A percentile compares a stretch with the other conserved stretches of the same genome.
Evolutionary conservation across 306 rosid genomes (phyloP).

Genomic region (Vicia faba): DNA sequence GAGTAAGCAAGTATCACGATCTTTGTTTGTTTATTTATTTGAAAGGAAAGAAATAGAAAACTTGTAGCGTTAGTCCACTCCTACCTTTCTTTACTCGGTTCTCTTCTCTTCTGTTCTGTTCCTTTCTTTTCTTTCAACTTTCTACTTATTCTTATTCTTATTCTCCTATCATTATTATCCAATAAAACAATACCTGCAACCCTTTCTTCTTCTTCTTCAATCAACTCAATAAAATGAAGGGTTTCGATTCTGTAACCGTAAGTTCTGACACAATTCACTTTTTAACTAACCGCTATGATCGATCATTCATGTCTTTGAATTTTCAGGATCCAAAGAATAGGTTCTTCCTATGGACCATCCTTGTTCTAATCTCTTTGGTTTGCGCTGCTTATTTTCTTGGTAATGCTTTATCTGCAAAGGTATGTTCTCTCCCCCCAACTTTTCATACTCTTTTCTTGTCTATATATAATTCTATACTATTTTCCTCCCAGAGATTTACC

Average conservation of each 20-base stretch:
- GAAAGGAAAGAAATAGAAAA: too few species aligned
- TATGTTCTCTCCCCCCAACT: too few species aligned
- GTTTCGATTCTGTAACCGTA: not conserved
- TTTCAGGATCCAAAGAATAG: conserved; percentile 62
- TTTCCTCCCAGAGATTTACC: conserved; percentile 60
- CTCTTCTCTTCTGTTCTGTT: too few species aligned
- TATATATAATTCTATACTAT: not conserved
- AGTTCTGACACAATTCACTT: not conserved
- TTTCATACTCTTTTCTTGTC: not conserved
- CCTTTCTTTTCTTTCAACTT: not conserved
- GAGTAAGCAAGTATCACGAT: too few species aligned
- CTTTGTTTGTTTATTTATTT: too few species aligned
- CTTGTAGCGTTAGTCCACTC: not conserved
- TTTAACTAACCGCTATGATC: not conserved
- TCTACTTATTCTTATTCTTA: not conserved
- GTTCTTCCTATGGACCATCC: conserved; percentile 56
- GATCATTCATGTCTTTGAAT: not conserved
- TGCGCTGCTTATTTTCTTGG: conserved; percentile 71
- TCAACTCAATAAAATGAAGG: not conserved
- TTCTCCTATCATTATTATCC: not conserved
- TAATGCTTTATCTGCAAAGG: conserved; percentile 50
- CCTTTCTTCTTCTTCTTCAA: not conserved
- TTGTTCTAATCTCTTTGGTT: conserved; percentile 54
- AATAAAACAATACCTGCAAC: too few species aligned
- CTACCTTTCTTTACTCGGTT: not conserved